Evolutionary conservation across 2,329 filamentous ascomycete genomes (phyloP).

Genomic region (Penicillium sp.): DNA sequence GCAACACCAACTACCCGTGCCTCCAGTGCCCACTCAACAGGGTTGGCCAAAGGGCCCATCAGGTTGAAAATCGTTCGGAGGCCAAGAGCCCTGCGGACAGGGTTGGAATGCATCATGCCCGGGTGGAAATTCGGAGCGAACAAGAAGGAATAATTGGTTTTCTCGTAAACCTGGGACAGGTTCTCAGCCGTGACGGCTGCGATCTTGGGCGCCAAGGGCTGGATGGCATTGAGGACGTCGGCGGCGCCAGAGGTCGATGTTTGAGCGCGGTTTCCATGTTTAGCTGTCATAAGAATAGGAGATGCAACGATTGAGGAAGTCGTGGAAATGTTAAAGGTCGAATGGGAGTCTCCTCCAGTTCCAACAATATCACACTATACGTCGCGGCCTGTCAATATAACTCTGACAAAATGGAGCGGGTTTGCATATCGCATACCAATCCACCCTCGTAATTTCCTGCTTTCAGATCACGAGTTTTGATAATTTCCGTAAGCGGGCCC

Average conservation of each 20-base stretch:
- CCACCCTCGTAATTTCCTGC: slow-evolving; percentile 79
- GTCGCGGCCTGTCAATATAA: background rate
- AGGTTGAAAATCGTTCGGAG: slow-evolving; percentile 98
- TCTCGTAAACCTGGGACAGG: slow-evolving; percentile 68
- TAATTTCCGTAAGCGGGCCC: slow-evolving; percentile 57
- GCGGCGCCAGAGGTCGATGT: slow-evolving; percentile 95
- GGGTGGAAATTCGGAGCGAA: slow-evolving; percentile 96
- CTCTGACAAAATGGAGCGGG: background rate
- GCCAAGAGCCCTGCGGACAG: slow-evolving; percentile 80
- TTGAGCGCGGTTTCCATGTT: slow-evolving; percentile 93
- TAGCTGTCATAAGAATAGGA: slow-evolving; percentile 77
- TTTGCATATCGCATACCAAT: slow-evolving; percentile 58
- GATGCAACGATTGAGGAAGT: slow-evolving; percentile 91
- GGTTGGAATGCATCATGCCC: slow-evolving; percentile 84
- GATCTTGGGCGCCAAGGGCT: slow-evolving; percentile 70
- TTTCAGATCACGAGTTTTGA: slow-evolving; percentile 59
- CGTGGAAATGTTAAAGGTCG: slow-evolving; percentile 97
- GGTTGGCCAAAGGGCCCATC: slow-evolving; percentile 87
- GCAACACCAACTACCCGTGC: slow-evolving; percentile 92
- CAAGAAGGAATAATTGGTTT: slow-evolving; percentile 89
- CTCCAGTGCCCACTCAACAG: slow-evolving; percentile 79
- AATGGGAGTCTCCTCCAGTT: slow-evolving; percentile 92
- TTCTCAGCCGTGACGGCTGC: slow-evolving; percentile 69
- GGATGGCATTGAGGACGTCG: slow-evolving; percentile 77
- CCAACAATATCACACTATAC: slow-evolving; percentile 87